phyloP scores from a whole-genome alignment of 441 rosid genomes.

The Adansonia gregorii region DNA sequence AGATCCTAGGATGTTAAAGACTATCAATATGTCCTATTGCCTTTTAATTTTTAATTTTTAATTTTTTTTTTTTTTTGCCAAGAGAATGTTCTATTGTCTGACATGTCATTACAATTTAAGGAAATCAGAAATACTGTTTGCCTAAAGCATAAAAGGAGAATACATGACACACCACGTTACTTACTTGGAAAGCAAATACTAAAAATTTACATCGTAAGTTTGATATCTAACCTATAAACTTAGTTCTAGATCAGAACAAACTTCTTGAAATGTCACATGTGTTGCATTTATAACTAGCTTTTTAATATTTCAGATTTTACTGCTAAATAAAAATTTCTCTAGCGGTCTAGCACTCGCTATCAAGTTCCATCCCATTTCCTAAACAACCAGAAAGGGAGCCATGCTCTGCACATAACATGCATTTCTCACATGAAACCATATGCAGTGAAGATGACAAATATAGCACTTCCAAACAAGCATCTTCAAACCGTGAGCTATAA shows the following conservation, averaged over 20 bases:
- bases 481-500: neutral
- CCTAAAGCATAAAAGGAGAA: neutral
- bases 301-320: neutral
- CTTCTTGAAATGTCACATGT: neutral
- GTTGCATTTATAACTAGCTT: neutral
- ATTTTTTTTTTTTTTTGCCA: neutral
- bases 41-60: no score
- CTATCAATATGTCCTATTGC: neutral
- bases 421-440: neutral
- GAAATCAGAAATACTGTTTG: neutral
- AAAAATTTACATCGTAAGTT: neutral
- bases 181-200: neutral
- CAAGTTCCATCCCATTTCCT: neutral
- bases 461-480: neutral
- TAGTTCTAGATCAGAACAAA: neutral
- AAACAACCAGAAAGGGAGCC: neutral
- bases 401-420: neutral
- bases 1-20: constrained; percentile 2
- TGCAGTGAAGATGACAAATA: neutral
- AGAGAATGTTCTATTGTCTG: neutral
- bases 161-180: neutral
- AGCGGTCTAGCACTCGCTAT: neutral
- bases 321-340: neutral
- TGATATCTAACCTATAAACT: neutral
- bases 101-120: neutral